Evolutionary conservation across 202 grass and related monocot genomes (phyloP), one percentile per base, ranked within the genome.

Genomic region (Carex sylvatica): DNA sequence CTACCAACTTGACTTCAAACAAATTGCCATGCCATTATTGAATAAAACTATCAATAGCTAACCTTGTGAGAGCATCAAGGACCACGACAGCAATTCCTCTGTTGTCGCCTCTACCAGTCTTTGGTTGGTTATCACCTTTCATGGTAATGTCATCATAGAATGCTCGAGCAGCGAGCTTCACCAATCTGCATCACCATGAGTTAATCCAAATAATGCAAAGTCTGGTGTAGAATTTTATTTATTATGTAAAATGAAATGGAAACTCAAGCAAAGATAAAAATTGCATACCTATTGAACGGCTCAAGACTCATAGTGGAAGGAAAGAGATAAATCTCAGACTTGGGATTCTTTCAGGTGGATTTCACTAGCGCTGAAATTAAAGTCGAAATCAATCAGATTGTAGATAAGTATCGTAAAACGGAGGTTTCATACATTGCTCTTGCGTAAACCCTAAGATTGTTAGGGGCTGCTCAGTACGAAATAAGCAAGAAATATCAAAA

Each of bases 61-160:
- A 95, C 95, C 91, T 95, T 53, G 92, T 90, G 36, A 98, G 95
- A 1, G 91, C 91, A 61, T 98, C 95, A 12, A 98, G 89, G 47
- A 98, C 92, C 19, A 98, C 93, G 52, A 98, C 92, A 56, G 95
- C 92, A 91, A 98, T 98, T 35, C 95, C 95, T 53, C 95, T 87
- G 88, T 98, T 98, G 85, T 98, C 95, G 7, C 89, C 91, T n/a
- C 92, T 91, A 78, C 92, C 90, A 33, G 88, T 87, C 86, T 98
- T 98, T 51, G 92, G 84, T 84, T 95, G 95, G 86, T 89, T 98
- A 61, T 95, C 95, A 38, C 95, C 95, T 84, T 95, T 98, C 84
- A 91, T 91, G 22, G 92, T 91, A 60, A 98, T 88, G 78, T 98
- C 90, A 58, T 95, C 95, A 54, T 98, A 98, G 71, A 98, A 98